These are phyloP conservation scores for Fremontodendron californicum DNA, from an alignment of 345 rosid species.

Conservation along the genomic window DNA sequence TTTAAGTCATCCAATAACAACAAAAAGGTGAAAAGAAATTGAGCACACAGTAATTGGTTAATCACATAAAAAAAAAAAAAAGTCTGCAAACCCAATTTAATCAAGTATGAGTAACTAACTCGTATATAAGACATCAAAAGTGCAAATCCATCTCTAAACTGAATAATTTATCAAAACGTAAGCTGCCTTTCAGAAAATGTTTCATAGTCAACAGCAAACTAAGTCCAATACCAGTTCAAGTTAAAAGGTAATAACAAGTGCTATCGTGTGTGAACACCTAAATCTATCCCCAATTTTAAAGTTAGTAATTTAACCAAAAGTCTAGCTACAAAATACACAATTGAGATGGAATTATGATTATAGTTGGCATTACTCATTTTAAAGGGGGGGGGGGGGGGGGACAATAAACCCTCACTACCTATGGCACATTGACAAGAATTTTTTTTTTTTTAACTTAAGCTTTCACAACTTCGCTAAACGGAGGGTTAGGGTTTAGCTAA, in stretches of 20 bases:
- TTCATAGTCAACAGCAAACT: not conserved
- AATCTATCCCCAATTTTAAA: not conserved
- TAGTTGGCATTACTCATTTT: not conserved
- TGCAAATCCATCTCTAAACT: not conserved
- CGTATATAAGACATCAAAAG: not conserved
- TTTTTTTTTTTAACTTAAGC: not conserved
- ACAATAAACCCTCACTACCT: not conserved
- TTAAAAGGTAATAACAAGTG: not conserved
- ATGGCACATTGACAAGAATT: not conserved
- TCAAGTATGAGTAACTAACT: not conserved
- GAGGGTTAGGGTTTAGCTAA: constrained; percentile 22
- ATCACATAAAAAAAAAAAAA: not conserved
- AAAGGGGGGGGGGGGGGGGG: too few relatives aligned
- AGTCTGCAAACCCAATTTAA: not conserved
- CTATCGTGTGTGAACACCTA: not conserved
- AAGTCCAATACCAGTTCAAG: not conserved
- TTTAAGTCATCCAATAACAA: not conserved
- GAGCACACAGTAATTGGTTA: not conserved
- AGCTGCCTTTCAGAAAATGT: too few relatives aligned
- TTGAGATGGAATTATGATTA: not conserved
- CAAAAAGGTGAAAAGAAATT: not conserved
- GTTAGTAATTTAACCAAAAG: not conserved
- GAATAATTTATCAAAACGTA: not conserved
- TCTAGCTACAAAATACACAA: not conserved
- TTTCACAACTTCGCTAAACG: not conserved